phyloP scores from a whole-genome alignment of 1,139 yeast genomes.

The Arxiozyma bovina region DNA sequence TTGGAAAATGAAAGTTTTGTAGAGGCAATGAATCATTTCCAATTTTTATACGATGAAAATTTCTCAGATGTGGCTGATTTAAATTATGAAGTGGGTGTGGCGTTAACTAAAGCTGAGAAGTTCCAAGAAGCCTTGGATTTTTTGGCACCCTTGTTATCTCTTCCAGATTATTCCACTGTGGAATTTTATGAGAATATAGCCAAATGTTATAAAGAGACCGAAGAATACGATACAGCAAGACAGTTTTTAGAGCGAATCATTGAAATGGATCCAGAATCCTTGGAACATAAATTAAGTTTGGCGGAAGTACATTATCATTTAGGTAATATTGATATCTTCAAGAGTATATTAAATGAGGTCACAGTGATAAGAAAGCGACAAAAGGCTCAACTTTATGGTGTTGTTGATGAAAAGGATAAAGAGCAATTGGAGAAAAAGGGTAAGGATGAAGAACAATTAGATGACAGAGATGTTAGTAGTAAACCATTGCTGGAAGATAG shows the following conservation, averaged over 20 bases:
- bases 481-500: conserved; percentile 34
- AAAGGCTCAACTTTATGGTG: conserved; percentile 22
- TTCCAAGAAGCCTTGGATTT: conserved; percentile 66
- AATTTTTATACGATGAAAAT: conserved; percentile 46
- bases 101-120: conserved; percentile 57
- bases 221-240: conserved; percentile 62
- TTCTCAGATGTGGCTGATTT: conserved; percentile 63
- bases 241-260: conserved; percentile 52
- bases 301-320: conserved; percentile 74
- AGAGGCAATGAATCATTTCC: conserved; percentile 69
- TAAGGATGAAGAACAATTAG: conserved; percentile 16
- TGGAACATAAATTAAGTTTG: conserved; percentile 65
- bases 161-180: conserved; percentile 42
- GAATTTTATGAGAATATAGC: conserved; percentile 60
- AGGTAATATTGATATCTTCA: conserved; percentile 59
- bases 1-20: conserved; percentile 52
- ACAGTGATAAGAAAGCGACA: conserved; percentile 32
- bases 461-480: conserved; percentile 7
- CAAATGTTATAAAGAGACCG: conserved; percentile 67
- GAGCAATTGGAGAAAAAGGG: conserved; percentile 10
- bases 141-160: conserved; percentile 44
- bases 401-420: conserved; percentile 10
- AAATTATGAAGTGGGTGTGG: conserved; percentile 66
- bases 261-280: conserved; percentile 49
- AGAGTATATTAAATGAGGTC: conserved; percentile 48